A percentile compares a stretch with the other conserved stretches of the same genome.
phyloP scores from a whole-genome alignment of 129 eudicot genomes.

The Flaveria linearis region DNA sequence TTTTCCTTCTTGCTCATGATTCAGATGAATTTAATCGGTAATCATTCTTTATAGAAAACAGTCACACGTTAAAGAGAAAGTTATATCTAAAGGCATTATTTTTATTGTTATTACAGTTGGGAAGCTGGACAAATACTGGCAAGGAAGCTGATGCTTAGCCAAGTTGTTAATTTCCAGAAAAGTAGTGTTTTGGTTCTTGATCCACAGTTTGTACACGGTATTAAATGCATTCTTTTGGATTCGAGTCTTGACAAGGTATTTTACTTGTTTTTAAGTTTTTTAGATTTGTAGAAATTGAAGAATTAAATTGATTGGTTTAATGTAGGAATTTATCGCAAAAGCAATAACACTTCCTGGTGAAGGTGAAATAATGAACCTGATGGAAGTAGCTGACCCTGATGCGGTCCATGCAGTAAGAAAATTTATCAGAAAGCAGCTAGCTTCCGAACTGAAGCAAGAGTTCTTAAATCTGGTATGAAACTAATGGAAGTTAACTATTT shows the following conservation, averaged over 20 bases:
- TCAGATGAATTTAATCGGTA: conserved; percentile 97
- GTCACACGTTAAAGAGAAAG: neutral
- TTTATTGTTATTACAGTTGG: conserved; percentile 54
- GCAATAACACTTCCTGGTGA: conserved; percentile 87
- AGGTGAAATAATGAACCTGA: conserved; percentile 94
- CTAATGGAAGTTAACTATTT: too few species aligned
- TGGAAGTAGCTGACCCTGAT: conserved; percentile 96
- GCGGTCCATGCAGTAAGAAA: conserved; percentile 55
- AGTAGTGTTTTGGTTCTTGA: conserved; percentile 61
- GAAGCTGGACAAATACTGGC: conserved; percentile 91
- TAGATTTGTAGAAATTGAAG: neutral
- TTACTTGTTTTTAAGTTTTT: neutral
- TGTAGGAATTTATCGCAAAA: conserved; percentile 88
- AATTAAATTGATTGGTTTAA: neutral
- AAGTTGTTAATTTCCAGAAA: conserved; percentile 79
- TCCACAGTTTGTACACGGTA: conserved; percentile 65
- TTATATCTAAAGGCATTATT: neutral
- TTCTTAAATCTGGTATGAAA: conserved; percentile 51
- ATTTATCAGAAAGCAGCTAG: conserved; percentile 63
- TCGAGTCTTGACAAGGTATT: conserved; percentile 79
- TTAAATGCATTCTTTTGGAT: conserved; percentile 68
- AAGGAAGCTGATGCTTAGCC: conserved; percentile 74
- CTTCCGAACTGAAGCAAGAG: conserved; percentile 66
- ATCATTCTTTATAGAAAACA: neutral
- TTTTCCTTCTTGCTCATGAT: conserved; percentile 96